Percentiles rank a stretch among this genome's conserved stretches.
Conservation (phyloP, 192 early-diverging fungal species). For the Podila epicladia region DNA sequence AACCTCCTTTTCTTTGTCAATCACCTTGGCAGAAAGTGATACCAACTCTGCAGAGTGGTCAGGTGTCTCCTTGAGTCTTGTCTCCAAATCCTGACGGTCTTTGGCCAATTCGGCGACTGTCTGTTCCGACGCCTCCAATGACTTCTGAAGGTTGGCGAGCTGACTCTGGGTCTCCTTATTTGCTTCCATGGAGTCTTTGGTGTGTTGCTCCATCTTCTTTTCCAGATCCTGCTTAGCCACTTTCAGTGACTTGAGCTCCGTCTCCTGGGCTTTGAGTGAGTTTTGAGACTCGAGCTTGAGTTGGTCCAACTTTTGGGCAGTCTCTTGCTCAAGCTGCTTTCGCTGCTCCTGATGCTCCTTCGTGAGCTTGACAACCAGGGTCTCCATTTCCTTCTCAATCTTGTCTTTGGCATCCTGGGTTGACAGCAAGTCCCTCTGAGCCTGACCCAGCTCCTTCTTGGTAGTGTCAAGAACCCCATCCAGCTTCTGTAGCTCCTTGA, state of each 20-base stretch:
- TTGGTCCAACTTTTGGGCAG: slow-evolving; percentile 1
- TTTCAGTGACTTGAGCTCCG: slow-evolving; percentile 14
- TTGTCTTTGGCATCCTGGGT: slow-evolving; percentile 18
- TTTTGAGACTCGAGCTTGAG: slow-evolving; percentile 14
- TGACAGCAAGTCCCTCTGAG: slow-evolving; percentile 12
- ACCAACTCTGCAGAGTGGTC: slow-evolving; percentile 20
- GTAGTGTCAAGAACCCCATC: slow-evolving; percentile 9
- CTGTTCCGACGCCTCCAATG: slow-evolving; percentile 8
- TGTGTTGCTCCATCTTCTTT: slow-evolving; percentile 4
- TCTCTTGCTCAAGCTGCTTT: slow-evolving; percentile 7
- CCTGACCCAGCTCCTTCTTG: slow-evolving; percentile 17
- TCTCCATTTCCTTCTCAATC: background rate
- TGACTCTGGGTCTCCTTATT: slow-evolving; percentile 1
- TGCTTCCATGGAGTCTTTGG: background rate
- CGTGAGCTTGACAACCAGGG: background rate
- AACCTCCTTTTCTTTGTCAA: slow-evolving; percentile 19
- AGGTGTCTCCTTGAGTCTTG: slow-evolving; percentile 8
- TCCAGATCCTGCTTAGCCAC: slow-evolving; percentile 20
- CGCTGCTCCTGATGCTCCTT: slow-evolving; percentile 6
- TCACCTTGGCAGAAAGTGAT: background rate
- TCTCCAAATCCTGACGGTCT: slow-evolving; percentile 20
- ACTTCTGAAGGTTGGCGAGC: slow-evolving; percentile 1
- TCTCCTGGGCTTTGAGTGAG: slow-evolving; percentile 12
- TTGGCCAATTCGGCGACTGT: slow-evolving; percentile 10
- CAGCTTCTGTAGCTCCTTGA: slow-evolving; percentile 43